Base-by-base conservation (phyloP, 1,284 basidiomycete species). In the Tilletia indica region DNA sequence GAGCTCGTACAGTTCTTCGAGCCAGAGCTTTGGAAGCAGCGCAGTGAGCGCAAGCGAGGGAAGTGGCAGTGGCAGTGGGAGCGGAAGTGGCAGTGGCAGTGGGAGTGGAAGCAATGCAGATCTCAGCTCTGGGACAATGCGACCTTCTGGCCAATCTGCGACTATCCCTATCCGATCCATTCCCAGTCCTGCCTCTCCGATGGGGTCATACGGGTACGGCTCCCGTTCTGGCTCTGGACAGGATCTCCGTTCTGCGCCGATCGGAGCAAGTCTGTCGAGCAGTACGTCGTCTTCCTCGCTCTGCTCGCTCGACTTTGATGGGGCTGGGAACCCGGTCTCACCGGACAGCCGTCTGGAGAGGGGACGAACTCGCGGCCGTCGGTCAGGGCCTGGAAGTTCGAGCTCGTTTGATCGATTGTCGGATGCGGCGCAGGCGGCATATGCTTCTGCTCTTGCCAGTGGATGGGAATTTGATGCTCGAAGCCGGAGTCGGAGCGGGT, bases 221-320 rank as follows among this genome's bases (percentile, higher is more conserved):
- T 39, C 12, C 4, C 19, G 61, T 4, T 5, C 38, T 39, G 61
- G 61, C 16, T 64, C 8, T 21, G 34, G 4, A 64, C 61, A 42
- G 34, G 61, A 6, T 64, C 58, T 8, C 1, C 58, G 58, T 45
- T 8, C 42, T 45, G 61, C 14, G 36, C 61, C 36, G 31, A 39
- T 14, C 61, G 61, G 61, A 38, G 12, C 16, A 14, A 39, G 36
- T 34, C 16, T 64, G 12, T 64, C 61, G 19, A 64, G 61, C 36
- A 64, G 61, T 34, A 64, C 61, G 6, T 64, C 61, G 36, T 64
- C 61, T 6, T 64, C 61, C 34, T 64, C 61, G 34, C 61, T 64
- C 36, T 64, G 61, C 34, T 64, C 61, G 31, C 61, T 64, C 61
- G 61, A 64, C 61, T 64, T 38, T 64, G 61, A 64, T 42, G 61